A percentile compares a stretch with the other conserved stretches of the same genome.
Conservation (phyloP, 2,329 filamentous ascomycete genomes). For the Colletotrichum phormii region DNA sequence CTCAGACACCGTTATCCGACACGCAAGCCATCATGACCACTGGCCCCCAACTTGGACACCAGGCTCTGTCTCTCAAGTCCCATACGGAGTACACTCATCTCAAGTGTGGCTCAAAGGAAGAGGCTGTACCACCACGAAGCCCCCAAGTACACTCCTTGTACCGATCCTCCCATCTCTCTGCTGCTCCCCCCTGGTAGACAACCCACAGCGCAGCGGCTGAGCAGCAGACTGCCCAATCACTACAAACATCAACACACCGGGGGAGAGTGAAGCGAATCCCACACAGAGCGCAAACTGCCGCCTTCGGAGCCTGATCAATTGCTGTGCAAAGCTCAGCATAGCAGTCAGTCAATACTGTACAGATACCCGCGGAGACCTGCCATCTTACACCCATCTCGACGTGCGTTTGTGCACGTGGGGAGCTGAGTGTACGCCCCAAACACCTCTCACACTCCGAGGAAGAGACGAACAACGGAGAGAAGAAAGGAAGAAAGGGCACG, state of each 20-base stretch:
- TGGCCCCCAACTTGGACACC: slow-evolving; percentile 2
- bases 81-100: background rate
- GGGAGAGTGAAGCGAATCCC: slow-evolving; percentile 17
- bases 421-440: slow-evolving; percentile 23
- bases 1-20: slow-evolving; percentile 9
- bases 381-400: background rate
- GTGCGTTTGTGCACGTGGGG: background rate
- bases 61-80: background rate
- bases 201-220: slow-evolving; percentile 25
- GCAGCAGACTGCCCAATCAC: slow-evolving; percentile 30
- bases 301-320: slow-evolving; percentile 9
- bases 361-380: background rate
- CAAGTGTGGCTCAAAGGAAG: slow-evolving; percentile 5
- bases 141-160: slow-evolving; percentile 4
- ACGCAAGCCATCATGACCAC: slow-evolving; percentile 20
- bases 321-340: slow-evolving; percentile 8
- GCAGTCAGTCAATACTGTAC: background rate
- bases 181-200: background rate
- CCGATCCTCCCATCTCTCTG: slow-evolving; percentile 17
- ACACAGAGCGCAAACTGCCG: slow-evolving; percentile 18
- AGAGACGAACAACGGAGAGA: background rate
- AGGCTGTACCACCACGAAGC: slow-evolving; percentile 14
- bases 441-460: background rate
- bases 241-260: slow-evolving; percentile 13
- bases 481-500: background rate